Percentiles rank a stretch among this genome's conserved stretches.
These are phyloP conservation scores for Colletotrichum echinochloae DNA, from an alignment of 2,329 filamentous ascomycete species.

Conservation along the genomic window DNA sequence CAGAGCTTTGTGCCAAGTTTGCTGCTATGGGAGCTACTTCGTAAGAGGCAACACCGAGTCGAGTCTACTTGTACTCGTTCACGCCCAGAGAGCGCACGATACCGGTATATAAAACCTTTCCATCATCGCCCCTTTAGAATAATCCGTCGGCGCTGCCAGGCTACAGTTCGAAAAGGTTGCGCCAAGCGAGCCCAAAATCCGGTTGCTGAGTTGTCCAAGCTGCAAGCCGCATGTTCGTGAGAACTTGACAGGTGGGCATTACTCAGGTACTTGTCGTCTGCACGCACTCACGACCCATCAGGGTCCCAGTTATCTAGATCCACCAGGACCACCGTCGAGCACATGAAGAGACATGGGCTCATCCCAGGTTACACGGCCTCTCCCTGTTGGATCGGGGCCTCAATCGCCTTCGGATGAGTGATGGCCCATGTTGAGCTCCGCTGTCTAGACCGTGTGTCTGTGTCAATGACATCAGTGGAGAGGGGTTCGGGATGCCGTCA, in stretches of 20 bases:
- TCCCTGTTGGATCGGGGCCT: background rate
- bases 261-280: slow-evolving; percentile 11
- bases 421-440: slow-evolving; percentile 22
- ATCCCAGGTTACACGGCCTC: slow-evolving; percentile 4
- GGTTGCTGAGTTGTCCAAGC: slow-evolving; percentile 29
- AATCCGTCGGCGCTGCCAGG: background rate
- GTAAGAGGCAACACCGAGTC: background rate
- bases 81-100: background rate
- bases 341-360: slow-evolving; percentile 11
- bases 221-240: slow-evolving; percentile 3
- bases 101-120: background rate
- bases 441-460: slow-evolving; percentile 15
- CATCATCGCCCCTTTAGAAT: background rate
- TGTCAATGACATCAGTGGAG: slow-evolving; percentile 40
- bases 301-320: slow-evolving; percentile 26
- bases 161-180: background rate
- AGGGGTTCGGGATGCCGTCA: slow-evolving; percentile 35
- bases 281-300: slow-evolving; percentile 17
- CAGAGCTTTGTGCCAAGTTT: slow-evolving; percentile 10
- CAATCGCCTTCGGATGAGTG: slow-evolving; percentile 23
- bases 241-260: slow-evolving; percentile 4
- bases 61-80: background rate
- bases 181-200: slow-evolving; percentile 7
- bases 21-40: background rate
- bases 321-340: slow-evolving; percentile 14